Conservation (phyloP, 805 yeast genomes). For the Candida chauliodis region DNA sequence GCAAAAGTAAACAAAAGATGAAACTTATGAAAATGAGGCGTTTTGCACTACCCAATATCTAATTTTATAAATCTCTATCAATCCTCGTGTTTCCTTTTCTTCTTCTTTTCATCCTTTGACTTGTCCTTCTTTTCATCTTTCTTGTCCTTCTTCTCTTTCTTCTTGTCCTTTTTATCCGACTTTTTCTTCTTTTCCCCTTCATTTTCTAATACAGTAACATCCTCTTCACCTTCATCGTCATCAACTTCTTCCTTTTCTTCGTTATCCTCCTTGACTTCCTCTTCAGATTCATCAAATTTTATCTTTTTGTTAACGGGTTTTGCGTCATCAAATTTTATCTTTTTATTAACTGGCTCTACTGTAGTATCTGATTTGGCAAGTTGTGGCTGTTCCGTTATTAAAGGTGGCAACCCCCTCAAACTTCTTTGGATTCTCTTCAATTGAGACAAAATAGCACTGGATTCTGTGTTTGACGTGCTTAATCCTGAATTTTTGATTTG, state of each 20-base stretch:
- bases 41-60: constrained; percentile 5
- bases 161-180: constrained; percentile 24
- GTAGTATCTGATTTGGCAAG: constrained; percentile 17
- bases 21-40: constrained; percentile 5
- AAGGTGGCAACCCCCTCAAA: constrained; percentile 76
- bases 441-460: constrained; percentile 49
- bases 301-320: constrained; percentile 19
- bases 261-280: constrained; percentile 26
- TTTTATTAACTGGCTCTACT: constrained; percentile 15
- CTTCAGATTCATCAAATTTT: constrained; percentile 18
- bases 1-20: constrained; percentile 3
- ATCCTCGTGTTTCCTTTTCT: constrained; percentile 7
- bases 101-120: constrained; percentile 5
- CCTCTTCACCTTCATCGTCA: constrained; percentile 24
- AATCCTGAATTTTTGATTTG: constrained; percentile 27
- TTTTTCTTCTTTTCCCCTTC: constrained; percentile 20
- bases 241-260: constrained; percentile 17
- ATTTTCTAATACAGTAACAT: constrained; percentile 23
- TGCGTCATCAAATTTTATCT: constrained; percentile 26
- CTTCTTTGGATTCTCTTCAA: constrained; percentile 72
- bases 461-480: constrained; percentile 16
- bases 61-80: not conserved
- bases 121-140: constrained; percentile 10
- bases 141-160: constrained; percentile 22
- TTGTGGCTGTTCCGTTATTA: constrained; percentile 19